Conservation (phyloP, 306 rosid species). For the Carpinus fangiana region DNA sequence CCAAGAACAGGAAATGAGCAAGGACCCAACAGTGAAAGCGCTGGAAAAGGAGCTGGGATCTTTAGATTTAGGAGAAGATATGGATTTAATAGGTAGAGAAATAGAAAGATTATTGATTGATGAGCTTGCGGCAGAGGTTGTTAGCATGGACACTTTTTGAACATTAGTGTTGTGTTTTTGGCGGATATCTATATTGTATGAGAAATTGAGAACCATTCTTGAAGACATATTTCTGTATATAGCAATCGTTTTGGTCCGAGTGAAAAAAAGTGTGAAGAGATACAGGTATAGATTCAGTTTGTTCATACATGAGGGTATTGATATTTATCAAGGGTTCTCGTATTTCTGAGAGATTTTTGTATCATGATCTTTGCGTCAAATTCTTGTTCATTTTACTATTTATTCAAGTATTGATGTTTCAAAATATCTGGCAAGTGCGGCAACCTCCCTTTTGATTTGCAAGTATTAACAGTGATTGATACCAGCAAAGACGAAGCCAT, state of each 20-base stretch:
- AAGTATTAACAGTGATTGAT: background rate
- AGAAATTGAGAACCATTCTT: background rate
- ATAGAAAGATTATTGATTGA: slow-evolving; percentile 58
- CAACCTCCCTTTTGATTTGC: background rate
- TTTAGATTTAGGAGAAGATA: slow-evolving; percentile 63
- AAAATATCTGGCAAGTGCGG: background rate
- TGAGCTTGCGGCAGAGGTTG: slow-evolving; percentile 64
- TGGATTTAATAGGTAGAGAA: slow-evolving; percentile 58
- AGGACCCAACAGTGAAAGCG: slow-evolving; percentile 35
- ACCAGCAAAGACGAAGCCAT: no score
- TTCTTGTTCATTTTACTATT: background rate
- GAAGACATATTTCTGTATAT: slow-evolving; percentile 21
- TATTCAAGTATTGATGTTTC: background rate
- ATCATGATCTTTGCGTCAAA: background rate
- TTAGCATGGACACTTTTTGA: slow-evolving; percentile 42
- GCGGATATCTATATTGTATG: slow-evolving; percentile 19
- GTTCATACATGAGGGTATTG: slow-evolving; percentile 37
- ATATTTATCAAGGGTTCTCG: background rate
- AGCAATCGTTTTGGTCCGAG: slow-evolving; percentile 39
- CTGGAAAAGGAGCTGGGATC: slow-evolving; percentile 52
- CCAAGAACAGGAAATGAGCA: slow-evolving; percentile 53
- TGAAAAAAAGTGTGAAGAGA: slow-evolving; percentile 29
- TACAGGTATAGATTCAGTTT: slow-evolving; percentile 31
- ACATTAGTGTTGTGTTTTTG: slow-evolving; percentile 19
- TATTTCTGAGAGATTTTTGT: background rate